Evolutionary conservation across 2,329 filamentous ascomycete genomes (phyloP).

Genomic region (Thielaviopsis populi): DNA sequence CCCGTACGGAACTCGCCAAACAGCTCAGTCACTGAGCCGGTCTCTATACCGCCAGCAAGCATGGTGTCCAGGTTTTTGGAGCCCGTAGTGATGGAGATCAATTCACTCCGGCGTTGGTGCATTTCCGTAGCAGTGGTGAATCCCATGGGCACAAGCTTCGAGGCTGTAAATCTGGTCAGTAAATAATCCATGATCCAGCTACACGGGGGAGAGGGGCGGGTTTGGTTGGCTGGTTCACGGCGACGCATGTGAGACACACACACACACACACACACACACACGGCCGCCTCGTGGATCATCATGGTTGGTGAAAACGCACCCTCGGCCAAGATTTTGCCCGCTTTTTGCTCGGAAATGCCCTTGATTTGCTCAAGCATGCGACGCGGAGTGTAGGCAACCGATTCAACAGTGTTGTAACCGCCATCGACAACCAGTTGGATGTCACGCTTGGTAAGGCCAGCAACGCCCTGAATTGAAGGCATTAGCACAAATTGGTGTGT

Average conservation of each 20-base stretch:
- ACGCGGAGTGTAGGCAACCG: slow-evolving; percentile 79
- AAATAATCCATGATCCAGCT: neutral
- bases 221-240: neutral
- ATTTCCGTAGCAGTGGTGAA: slow-evolving; percentile 99
- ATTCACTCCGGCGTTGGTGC: slow-evolving; percentile 89
- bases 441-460: slow-evolving; percentile 83
- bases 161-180: slow-evolving; percentile 39
- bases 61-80: slow-evolving; percentile 95
- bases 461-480: slow-evolving; percentile 49
- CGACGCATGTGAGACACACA: neutral
- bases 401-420: slow-evolving; percentile 89
- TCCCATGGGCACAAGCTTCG: slow-evolving; percentile 94
- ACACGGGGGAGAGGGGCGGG: neutral
- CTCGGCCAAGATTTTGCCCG: slow-evolving; percentile 77
- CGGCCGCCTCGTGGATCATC: neutral
- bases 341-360: slow-evolving; percentile 94
- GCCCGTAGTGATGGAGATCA: slow-evolving; percentile 95
- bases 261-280: too few species aligned
- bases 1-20: slow-evolving; percentile 97
- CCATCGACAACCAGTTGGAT: slow-evolving; percentile 86
- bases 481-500: slow-evolving; percentile 4
- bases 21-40: slow-evolving; percentile 92
- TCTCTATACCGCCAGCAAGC: slow-evolving; percentile 87
- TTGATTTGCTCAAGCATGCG: slow-evolving; percentile 87
- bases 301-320: slow-evolving; percentile 36